These are phyloP conservation scores for Ogataea neopini DNA, from an alignment of 805 yeast genomes.

Conservation along the genomic window DNA sequence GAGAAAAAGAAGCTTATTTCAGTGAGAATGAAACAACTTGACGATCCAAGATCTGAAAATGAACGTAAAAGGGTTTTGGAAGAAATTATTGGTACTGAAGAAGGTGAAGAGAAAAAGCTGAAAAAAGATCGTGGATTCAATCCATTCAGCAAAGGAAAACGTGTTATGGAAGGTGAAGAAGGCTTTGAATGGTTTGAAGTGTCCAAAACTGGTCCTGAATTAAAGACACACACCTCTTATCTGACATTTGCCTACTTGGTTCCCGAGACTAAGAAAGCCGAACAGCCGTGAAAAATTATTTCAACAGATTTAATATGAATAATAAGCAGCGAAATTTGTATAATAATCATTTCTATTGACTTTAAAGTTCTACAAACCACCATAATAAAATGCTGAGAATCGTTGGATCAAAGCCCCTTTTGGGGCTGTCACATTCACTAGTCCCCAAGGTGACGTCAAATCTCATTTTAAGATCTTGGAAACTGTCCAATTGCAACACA, in stretches of 20 bases:
- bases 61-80: conserved; percentile 20
- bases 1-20: conserved; percentile 46
- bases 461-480: background rate
- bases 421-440: background rate
- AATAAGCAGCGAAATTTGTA: background rate
- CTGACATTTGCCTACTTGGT: conserved; percentile 77
- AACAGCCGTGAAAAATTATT: background rate
- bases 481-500: background rate
- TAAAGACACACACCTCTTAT: conserved; percentile 92
- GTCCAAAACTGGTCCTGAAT: conserved; percentile 79
- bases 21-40: conserved; percentile 35
- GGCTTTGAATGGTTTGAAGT: conserved; percentile 79
- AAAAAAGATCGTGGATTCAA: conserved; percentile 59
- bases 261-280: conserved; percentile 16
- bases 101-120: conserved; percentile 19
- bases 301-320: too few relatives aligned
- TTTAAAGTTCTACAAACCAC: too few relatives aligned
- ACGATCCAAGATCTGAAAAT: conserved; percentile 25
- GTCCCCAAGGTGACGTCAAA: background rate
- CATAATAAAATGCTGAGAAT: conserved; percentile 1
- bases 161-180: conserved; percentile 86
- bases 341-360: too few relatives aligned
- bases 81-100: conserved; percentile 25
- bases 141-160: conserved; percentile 89
- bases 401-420: background rate